Percentiles rank a stretch among this genome's conserved stretches.
phyloP scores from a whole-genome alignment of 1,139 yeast species.

The Wickerhamomyces sp. region DNA sequence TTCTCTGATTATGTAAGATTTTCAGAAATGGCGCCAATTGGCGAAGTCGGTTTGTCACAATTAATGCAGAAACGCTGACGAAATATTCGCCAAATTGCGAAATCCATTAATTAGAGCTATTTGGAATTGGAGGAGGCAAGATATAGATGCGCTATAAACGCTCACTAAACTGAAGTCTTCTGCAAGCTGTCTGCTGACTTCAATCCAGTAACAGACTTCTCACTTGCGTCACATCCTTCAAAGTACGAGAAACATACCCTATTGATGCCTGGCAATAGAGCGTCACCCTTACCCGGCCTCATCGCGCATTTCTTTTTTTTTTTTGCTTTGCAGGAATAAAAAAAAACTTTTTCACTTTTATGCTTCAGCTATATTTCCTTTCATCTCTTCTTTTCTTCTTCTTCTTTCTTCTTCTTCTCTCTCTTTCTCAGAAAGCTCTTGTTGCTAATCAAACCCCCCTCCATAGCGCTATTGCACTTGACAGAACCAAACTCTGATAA shows the following conservation, averaged over 20 bases:
- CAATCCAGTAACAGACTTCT: no score
- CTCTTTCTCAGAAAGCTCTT: conserved; percentile 26
- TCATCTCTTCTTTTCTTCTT: conserved; percentile 8
- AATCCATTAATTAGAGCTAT: no score
- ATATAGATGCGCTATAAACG: no score
- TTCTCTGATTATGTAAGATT: no score
- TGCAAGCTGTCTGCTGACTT: no score
- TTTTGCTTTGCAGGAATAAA: conserved; percentile 9
- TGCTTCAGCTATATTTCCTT: background rate
- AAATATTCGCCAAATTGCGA: background rate
- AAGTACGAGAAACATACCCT: background rate
- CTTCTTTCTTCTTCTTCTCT: conserved; percentile 20
- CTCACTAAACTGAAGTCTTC: no score
- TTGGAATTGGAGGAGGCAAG: no score
- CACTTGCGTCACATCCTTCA: background rate
- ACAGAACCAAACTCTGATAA: background rate
- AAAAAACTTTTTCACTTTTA: background rate
- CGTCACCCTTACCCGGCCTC: conserved; percentile 7
- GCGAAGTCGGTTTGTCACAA: background rate
- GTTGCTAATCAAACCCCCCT: background rate
- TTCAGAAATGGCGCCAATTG: background rate
- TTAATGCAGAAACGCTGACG: background rate
- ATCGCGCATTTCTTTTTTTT: conserved; percentile 3
- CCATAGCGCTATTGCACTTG: background rate
- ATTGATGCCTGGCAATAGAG: background rate